These are phyloP conservation scores for Friedmanniomyces simplex DNA, from an alignment of 495 filamentous ascomycete species.

Conservation along the genomic window DNA sequence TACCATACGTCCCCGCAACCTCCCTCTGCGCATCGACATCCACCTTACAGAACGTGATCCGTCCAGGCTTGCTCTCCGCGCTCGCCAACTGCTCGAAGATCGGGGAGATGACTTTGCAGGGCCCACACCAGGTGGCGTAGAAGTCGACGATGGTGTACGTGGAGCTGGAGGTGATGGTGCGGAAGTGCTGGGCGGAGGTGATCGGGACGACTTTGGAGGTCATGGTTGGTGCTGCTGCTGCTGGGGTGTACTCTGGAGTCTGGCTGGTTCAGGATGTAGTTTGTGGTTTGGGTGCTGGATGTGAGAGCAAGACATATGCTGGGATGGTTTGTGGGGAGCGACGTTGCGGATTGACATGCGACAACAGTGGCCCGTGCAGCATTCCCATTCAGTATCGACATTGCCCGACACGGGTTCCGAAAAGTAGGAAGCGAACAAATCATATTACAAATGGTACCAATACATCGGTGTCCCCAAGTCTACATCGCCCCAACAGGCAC, in stretches of 20 bases:
- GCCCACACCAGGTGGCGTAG: conserved; percentile 46
- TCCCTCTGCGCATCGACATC: conserved; percentile 46
- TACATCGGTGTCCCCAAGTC: too few relatives aligned
- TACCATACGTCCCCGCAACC: conserved; percentile 35
- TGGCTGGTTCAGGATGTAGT: too few relatives aligned
- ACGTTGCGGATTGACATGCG: too few relatives aligned
- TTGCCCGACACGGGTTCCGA: too few relatives aligned
- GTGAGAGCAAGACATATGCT: too few relatives aligned
- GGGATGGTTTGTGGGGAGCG: too few relatives aligned
- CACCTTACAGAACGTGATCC: conserved; percentile 49
- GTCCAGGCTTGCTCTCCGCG: conserved; percentile 32
- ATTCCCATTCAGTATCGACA: too few relatives aligned
- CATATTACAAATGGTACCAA: too few relatives aligned
- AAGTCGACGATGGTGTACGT: conserved; percentile 22
- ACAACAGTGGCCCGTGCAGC: too few relatives aligned
- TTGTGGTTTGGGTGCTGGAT: too few relatives aligned
- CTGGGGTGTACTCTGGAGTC: too few relatives aligned
- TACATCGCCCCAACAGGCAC: background rate
- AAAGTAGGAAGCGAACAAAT: too few relatives aligned
- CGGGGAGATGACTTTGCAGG: conserved; percentile 59
- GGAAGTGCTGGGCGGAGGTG: conserved; percentile 15
- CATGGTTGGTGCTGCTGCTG: conserved; percentile 5
- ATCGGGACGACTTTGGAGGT: conserved; percentile 15
- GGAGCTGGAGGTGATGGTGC: conserved; percentile 11
- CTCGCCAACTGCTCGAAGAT: conserved; percentile 43